These are phyloP conservation scores for Brassica rapa DNA, from an alignment of 345 rosid species.

Conservation along the genomic window DNA sequence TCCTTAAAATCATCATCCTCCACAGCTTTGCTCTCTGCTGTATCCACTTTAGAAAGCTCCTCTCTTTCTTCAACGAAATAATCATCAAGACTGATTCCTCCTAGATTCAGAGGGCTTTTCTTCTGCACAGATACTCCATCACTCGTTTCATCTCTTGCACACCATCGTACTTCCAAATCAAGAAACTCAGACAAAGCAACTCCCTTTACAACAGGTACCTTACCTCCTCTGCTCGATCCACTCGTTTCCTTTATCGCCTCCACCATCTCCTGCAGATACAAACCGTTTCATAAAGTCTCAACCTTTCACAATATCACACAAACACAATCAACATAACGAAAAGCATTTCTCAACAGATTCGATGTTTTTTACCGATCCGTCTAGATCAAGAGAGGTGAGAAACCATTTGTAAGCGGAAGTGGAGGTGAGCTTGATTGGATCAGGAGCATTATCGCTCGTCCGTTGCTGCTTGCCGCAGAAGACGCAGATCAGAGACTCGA, in stretches of 20 bases:
- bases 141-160: conserved; percentile 45
- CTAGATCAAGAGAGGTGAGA: conserved; percentile 60
- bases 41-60: conserved; percentile 26
- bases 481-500: conserved; percentile 64
- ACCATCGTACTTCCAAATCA: conserved; percentile 72
- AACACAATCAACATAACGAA: background rate
- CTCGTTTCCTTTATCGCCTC: conserved; percentile 44
- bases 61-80: conserved; percentile 48
- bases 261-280: conserved; percentile 65
- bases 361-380: conserved; percentile 64
- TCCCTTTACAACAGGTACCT: conserved; percentile 33
- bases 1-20: conserved; percentile 43
- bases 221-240: conserved; percentile 48
- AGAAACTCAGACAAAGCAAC: conserved; percentile 60
- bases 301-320: background rate
- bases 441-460: conserved; percentile 49
- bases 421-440: conserved; percentile 64
- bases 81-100: conserved; percentile 55
- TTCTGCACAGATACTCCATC: conserved; percentile 24
- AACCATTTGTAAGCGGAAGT: conserved; percentile 66
- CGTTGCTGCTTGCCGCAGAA: conserved; percentile 67
- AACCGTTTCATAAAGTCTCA: background rate
- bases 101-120: conserved; percentile 45
- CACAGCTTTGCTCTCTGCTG: background rate
- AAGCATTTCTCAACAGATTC: background rate